phyloP scores from a whole-genome alignment of 495 filamentous ascomycete genomes.

The Amniculicola lignicola region DNA sequence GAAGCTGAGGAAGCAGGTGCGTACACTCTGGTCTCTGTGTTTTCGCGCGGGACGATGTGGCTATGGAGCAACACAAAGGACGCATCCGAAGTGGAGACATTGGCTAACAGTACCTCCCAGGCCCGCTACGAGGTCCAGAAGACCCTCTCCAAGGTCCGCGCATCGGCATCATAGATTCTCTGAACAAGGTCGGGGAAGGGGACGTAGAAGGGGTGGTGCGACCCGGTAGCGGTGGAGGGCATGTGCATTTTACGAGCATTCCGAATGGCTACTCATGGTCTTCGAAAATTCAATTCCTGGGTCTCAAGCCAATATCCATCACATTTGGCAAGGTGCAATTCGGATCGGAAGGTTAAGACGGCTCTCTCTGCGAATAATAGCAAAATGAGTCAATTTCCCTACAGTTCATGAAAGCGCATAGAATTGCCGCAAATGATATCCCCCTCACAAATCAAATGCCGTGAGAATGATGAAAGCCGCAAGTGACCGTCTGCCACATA shows the following conservation, averaged over 20 bases:
- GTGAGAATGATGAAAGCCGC: no score
- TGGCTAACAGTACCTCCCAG: slow-evolving; percentile 41
- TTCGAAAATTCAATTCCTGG: slow-evolving; percentile 29
- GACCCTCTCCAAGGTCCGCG: slow-evolving; percentile 74
- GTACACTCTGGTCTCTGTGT: slow-evolving; percentile 35
- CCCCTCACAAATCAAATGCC: not conserved
- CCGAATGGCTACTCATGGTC: slow-evolving; percentile 33
- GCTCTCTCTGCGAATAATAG: slow-evolving; percentile 29
- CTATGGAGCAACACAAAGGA: no score
- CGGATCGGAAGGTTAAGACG: slow-evolving; percentile 32
- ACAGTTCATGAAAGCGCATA: slow-evolving; percentile 23
- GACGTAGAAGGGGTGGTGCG: slow-evolving; percentile 6
- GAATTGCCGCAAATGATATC: slow-evolving; percentile 1
- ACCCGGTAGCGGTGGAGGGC: slow-evolving; percentile 14
- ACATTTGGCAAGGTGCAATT: slow-evolving; percentile 30
- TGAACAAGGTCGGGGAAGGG: not conserved
- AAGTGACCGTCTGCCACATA: not conserved
- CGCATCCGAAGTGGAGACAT: not conserved
- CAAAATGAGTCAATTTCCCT: slow-evolving; percentile 23
- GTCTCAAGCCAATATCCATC: slow-evolving; percentile 16
- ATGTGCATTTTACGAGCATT: slow-evolving; percentile 27
- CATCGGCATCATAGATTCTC: slow-evolving; percentile 50
- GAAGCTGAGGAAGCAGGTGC: slow-evolving; percentile 92
- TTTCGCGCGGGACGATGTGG: no score
- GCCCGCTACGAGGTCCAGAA: slow-evolving; percentile 94